Evolutionary conservation across 23 red algal genomes (phyloP), one percentile per base, ranked within the genome.

Genomic region (Gracilaria caudata): DNA sequence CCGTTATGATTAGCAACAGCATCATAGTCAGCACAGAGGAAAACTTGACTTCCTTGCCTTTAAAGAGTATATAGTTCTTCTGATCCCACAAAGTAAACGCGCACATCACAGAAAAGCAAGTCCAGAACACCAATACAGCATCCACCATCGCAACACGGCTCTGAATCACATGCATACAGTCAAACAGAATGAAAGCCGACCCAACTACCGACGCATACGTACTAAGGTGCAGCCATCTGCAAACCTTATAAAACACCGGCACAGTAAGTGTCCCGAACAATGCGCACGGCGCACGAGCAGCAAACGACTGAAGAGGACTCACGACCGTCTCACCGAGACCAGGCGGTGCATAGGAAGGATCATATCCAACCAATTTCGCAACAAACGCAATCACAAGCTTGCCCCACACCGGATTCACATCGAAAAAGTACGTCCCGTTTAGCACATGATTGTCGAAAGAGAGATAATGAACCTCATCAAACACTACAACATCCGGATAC

Each of bases 381-480:
- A 89, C 28, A 16, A 51, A 81, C 17, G 92, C 86, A 28, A 98
- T 73, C 23, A 91, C 84, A 21, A 98, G 81, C 35, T 98, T 98
- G n/a, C 91, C 92, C 37, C 94, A 79, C 34, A 93, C 92, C 66
- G 96, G 96, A 65, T 98, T 91, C 46, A 98, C 91, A 76, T 98
- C 96, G 82, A 98, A 98, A 74, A 92, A 98, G 81, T 95, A 94
- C 16, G 53, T 54, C 28, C 90, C 61, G 29, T 79, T 88, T 1
- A 98, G 74, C 64, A 88, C 78, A 51, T 64, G 75, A 73, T 92
- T 89, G 23, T 78, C 57, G 74, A 98, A 98, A 30, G 85, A 81
- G 13, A 87, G 80, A 73, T 93, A 98, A 68, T 98, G 96, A 40
- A 95, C 54, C 54, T 98, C 96, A 83, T 98, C 96, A 79, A 95